Evolutionary conservation across 2,329 filamentous ascomycete species (phyloP).

Genomic region (Exophiala spinifera): DNA sequence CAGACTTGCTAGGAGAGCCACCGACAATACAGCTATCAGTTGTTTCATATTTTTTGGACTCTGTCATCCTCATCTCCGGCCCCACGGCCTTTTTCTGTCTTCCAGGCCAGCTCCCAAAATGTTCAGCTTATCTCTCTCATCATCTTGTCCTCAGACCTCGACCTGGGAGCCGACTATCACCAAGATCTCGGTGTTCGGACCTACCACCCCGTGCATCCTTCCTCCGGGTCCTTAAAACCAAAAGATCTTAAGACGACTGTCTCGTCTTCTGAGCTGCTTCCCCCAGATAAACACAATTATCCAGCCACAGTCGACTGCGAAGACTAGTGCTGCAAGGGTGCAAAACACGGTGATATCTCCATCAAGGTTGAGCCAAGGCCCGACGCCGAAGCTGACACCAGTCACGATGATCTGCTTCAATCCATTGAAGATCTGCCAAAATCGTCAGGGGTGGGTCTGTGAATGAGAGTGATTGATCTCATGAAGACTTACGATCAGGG

Average conservation of each 20-base stretch:
- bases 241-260: not conserved
- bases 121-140: too few relatives aligned
- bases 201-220: too few relatives aligned
- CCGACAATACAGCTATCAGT: not conserved
- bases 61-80: too few relatives aligned
- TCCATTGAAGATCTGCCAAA: constrained; percentile 9
- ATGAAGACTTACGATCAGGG: not conserved
- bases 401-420: constrained; percentile 9
- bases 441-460: too few relatives aligned
- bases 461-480: too few relatives aligned
- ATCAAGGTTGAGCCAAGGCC: constrained; percentile 2
- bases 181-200: too few relatives aligned
- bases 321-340: not conserved
- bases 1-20: not conserved
- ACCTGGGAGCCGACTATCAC: too few relatives aligned
- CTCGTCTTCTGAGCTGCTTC: not conserved
- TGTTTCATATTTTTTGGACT: too few relatives aligned
- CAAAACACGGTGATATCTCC: constrained; percentile 1
- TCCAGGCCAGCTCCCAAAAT: too few relatives aligned
- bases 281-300: not conserved
- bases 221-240: too few relatives aligned
- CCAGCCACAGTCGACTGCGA: not conserved
- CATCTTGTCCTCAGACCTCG: too few relatives aligned
- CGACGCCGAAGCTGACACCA: constrained; percentile 3
- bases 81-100: too few relatives aligned